These are phyloP conservation scores for Drechslera avenae DNA, from an alignment of 2,329 filamentous ascomycete genomes.

Conservation along the genomic window DNA sequence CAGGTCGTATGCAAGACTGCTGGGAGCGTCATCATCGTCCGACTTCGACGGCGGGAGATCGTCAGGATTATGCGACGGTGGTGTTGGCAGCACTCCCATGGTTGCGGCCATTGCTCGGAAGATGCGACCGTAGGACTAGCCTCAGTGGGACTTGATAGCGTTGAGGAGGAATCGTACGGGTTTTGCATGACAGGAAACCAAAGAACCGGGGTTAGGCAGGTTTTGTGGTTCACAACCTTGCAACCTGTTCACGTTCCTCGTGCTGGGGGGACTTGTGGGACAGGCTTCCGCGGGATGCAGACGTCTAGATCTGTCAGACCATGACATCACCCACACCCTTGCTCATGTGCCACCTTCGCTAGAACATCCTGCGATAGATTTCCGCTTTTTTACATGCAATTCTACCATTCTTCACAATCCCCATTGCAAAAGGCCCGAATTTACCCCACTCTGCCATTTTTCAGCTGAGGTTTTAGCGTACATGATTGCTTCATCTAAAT, in stretches of 20 bases:
- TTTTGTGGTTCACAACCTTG: conserved; percentile 11
- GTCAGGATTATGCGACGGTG: conserved; percentile 14
- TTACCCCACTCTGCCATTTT: no score
- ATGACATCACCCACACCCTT: conserved; percentile 5
- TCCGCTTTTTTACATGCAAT: no score
- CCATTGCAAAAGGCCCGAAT: no score
- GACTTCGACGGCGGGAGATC: conserved; percentile 20
- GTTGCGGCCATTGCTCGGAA: conserved; percentile 22
- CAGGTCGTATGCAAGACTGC: conserved; percentile 24
- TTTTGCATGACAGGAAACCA: conserved; percentile 15
- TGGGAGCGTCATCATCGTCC: conserved; percentile 13
- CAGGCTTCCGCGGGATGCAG: neutral
- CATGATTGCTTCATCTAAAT: no score
- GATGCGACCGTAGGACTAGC: conserved; percentile 6
- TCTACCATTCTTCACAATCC: no score
- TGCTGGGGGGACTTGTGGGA: neutral
- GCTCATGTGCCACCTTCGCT: no score
- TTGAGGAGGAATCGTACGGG: conserved; percentile 29
- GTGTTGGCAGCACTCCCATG: conserved; percentile 11
- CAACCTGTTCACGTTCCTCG: no score
- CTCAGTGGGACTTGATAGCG: conserved; percentile 9
- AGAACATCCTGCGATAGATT: no score
- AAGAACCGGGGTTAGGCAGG: conserved; percentile 15
- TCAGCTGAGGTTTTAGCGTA: no score
- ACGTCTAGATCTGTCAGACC: neutral